Evolutionary conservation across 2,329 filamentous ascomycete genomes (phyloP).

Genomic region (Phyllosticta capitalensis): DNA sequence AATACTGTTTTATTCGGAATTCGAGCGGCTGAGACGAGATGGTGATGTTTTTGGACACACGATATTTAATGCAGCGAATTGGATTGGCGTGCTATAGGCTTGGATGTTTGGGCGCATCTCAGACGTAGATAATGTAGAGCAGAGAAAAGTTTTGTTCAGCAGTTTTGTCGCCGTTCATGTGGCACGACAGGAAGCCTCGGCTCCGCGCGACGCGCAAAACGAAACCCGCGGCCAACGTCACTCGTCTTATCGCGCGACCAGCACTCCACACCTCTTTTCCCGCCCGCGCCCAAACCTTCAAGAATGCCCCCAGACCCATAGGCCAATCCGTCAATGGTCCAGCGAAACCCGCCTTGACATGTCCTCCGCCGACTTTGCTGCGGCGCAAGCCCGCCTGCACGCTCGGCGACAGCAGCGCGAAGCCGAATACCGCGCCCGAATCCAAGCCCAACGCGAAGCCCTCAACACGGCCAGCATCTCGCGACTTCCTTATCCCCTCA

Average conservation of each 20-base stretch:
- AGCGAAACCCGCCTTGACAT: conserved; percentile 17
- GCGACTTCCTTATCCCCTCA: conserved; percentile 47
- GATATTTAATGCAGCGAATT: background rate
- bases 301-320: background rate
- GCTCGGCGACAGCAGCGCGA: conserved; percentile 72
- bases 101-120: background rate
- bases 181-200: background rate
- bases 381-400: conserved; percentile 78
- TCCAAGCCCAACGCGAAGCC: conserved; percentile 36
- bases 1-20: background rate
- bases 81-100: background rate
- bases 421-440: conserved; percentile 49
- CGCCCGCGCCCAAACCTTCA: background rate
- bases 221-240: background rate
- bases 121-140: background rate
- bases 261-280: background rate
- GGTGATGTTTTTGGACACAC: background rate
- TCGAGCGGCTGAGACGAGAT: background rate
- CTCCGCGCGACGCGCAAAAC: background rate
- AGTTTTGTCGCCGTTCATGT: background rate
- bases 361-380: conserved; percentile 64
- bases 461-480: conserved; percentile 33
- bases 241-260: background rate
- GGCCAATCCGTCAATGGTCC: background rate
- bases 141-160: background rate